Evolutionary conservation across 306 rosid genomes (phyloP).

Genomic region (Spatholobus suberectus): DNA sequence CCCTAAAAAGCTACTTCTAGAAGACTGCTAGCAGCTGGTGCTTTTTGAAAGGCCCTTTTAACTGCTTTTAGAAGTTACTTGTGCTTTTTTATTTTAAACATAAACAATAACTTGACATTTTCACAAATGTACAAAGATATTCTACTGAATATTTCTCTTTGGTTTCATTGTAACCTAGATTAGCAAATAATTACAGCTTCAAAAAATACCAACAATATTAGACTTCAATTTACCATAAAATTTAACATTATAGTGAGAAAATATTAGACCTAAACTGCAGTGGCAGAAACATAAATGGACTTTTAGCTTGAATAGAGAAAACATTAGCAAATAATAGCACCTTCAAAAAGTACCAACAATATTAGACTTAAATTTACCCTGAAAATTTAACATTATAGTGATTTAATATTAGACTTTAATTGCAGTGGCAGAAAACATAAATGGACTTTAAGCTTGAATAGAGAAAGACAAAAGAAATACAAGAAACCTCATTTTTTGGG

Average conservation of each 20-base stretch:
- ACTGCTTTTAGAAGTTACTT: conserved; percentile 11
- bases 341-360: conserved; percentile 13
- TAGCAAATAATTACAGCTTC: background rate
- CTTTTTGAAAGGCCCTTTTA: background rate
- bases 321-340: conserved; percentile 1
- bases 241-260: background rate
- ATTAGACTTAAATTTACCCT: background rate
- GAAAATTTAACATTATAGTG: background rate
- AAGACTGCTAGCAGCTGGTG: conserved; percentile 17
- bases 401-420: background rate
- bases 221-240: background rate
- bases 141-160: background rate
- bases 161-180: background rate
- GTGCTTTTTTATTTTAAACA: background rate
- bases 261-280: background rate
- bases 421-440: conserved; percentile 2
- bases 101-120: background rate
- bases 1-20: conserved; percentile 5
- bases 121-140: background rate
- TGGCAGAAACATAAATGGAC: conserved; percentile 15
- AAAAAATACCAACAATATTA: background rate
- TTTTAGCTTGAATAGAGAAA: conserved; percentile 2
- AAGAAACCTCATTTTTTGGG: background rate
- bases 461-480: conserved; percentile 35
- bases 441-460: conserved; percentile 8